Conservation (phyloP, 139 green algal genomes). For the Coccomyxa sp. region DNA sequence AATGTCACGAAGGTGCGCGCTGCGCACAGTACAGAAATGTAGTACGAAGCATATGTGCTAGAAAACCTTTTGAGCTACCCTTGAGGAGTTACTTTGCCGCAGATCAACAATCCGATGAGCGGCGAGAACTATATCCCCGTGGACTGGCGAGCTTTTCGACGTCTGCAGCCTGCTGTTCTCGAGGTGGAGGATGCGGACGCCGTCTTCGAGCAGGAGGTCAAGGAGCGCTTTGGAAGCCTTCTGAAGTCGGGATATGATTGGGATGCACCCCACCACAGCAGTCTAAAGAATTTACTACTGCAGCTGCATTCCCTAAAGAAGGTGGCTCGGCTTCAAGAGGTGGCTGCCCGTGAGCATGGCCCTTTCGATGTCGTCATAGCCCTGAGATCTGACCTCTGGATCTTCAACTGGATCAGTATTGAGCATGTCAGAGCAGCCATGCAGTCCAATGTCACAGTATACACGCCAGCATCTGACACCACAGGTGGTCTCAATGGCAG, state of each 20-base stretch:
- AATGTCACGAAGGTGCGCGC: background rate
- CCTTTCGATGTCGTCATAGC: constrained; percentile 1
- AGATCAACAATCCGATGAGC: background rate
- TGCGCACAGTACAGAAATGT: background rate
- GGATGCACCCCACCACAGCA: background rate
- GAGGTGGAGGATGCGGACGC: background rate
- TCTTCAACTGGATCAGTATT: constrained; percentile 5
- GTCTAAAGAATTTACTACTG: background rate
- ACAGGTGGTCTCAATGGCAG: constrained; percentile 1
- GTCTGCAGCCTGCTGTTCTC: background rate
- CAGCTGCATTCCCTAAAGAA: background rate
- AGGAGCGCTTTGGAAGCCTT: background rate
- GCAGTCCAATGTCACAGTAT: background rate
- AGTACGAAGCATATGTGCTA: background rate
- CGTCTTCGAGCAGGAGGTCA: background rate
- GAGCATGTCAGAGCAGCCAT: background rate
- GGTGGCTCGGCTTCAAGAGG: background rate
- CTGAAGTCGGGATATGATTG: background rate
- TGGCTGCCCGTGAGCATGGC: background rate
- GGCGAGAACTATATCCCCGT: background rate
- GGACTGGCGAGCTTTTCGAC: constrained; percentile 7
- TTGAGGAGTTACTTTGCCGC: background rate
- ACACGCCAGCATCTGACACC: constrained; percentile 3
- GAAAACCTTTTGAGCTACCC: background rate
- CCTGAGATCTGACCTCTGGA: constrained; percentile 1